Percentiles rank a stretch among this genome's conserved stretches.
phyloP scores from a whole-genome alignment of 2,329 filamentous ascomycete genomes.

The Pezicula rhizophila region DNA sequence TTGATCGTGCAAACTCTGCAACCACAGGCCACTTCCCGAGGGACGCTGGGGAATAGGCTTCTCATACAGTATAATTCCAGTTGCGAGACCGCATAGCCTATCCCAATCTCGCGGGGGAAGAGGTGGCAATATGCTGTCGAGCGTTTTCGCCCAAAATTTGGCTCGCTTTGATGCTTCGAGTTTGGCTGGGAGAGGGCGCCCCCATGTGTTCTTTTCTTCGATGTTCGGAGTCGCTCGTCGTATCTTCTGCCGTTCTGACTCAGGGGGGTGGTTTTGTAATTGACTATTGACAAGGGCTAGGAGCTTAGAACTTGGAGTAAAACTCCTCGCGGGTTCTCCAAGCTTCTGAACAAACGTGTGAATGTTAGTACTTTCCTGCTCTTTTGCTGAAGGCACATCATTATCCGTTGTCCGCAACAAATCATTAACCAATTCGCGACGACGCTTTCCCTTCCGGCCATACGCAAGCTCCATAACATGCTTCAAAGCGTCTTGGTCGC shows the following conservation, averaged over 20 bases:
- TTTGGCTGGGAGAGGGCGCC: slow-evolving; percentile 34
- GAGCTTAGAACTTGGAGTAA: slow-evolving; percentile 12
- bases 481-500: slow-evolving; percentile 40
- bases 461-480: slow-evolving; percentile 44
- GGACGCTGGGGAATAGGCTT: slow-evolving; percentile 20
- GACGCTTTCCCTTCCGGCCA: slow-evolving; percentile 45
- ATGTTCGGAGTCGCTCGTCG: slow-evolving; percentile 28
- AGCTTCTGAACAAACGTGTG: slow-evolving; percentile 21
- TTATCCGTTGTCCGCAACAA: slow-evolving; percentile 28
- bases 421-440: slow-evolving; percentile 40
- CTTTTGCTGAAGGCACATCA: slow-evolving; percentile 34
- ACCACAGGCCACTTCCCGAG: background rate
- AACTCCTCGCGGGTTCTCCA: background rate
- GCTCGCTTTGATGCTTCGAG: slow-evolving; percentile 37
- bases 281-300: slow-evolving; percentile 20
- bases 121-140: slow-evolving; percentile 47
- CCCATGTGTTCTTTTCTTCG: slow-evolving; percentile 44
- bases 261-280: slow-evolving; percentile 9
- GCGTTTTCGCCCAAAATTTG: slow-evolving; percentile 40
- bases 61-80: slow-evolving; percentile 23
- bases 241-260: slow-evolving; percentile 8
- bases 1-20: too few relatives aligned
- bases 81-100: slow-evolving; percentile 39
- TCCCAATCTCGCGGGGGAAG: slow-evolving; percentile 50
- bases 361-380: slow-evolving; percentile 26